phyloP scores from a whole-genome alignment of 169 alveolate species.

The Eimeria acervulina region DNA sequence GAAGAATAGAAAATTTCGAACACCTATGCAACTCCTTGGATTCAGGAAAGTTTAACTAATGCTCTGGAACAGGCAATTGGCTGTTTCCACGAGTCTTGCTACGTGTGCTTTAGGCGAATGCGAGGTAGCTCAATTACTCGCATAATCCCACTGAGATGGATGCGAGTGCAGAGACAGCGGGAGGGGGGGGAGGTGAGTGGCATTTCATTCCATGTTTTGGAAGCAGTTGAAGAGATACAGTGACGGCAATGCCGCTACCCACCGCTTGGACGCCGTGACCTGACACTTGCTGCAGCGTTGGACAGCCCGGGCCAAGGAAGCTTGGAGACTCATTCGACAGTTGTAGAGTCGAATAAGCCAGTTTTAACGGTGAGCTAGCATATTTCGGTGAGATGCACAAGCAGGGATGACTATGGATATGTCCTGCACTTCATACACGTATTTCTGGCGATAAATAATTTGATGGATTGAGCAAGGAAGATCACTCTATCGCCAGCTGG shows the following conservation, averaged over 20 bases:
- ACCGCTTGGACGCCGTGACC: neutral
- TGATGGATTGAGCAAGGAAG: neutral
- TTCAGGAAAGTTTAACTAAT: neutral
- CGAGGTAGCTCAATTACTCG: neutral
- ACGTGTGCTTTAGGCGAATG: neutral
- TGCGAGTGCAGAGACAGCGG: neutral
- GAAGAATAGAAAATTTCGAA: neutral
- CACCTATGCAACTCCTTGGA: neutral
- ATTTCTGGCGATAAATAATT: neutral
- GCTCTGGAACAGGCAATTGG: neutral
- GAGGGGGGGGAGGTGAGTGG: neutral
- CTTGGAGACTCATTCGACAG: neutral
- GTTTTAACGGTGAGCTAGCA: neutral
- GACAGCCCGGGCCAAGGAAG: neutral
- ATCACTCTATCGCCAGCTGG: neutral
- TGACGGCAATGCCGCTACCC: neutral
- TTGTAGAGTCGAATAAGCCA: neutral
- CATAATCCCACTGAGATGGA: neutral
- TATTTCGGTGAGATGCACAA: neutral
- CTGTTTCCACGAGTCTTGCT: neutral
- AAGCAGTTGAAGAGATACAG: neutral
- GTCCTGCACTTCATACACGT: neutral
- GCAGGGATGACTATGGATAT: neutral
- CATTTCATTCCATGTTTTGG: neutral
- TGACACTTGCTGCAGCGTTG: conserved; percentile 23